Percentiles rank a stretch among this genome's conserved stretches.
phyloP scores from a whole-genome alignment of 2,329 filamentous ascomycete species.

The Nemania diffusa region DNA sequence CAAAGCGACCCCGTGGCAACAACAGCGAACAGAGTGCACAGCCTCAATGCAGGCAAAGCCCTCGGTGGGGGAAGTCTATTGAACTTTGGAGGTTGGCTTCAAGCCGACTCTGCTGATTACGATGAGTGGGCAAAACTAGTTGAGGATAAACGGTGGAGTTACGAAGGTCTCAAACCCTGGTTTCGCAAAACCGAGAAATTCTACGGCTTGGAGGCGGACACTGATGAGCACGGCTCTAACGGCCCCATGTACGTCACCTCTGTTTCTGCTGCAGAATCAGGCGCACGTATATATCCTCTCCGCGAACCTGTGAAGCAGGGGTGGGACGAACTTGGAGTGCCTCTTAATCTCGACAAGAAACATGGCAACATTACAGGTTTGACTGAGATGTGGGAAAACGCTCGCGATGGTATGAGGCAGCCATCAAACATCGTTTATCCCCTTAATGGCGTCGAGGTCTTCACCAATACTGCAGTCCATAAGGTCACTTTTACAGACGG shows the following conservation, averaged over 20 bases:
- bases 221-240: constrained; percentile 43
- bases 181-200: constrained; percentile 53
- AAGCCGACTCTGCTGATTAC: constrained; percentile 44
- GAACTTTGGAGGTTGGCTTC: constrained; percentile 45
- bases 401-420: constrained; percentile 36
- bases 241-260: constrained; percentile 45
- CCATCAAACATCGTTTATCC: constrained; percentile 39
- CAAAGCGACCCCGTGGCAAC: constrained; percentile 38
- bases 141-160: constrained; percentile 53
- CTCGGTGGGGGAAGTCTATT: constrained; percentile 45
- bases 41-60: constrained; percentile 39
- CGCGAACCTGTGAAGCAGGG: constrained; percentile 44
- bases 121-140: constrained; percentile 41
- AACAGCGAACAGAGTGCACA: constrained; percentile 37
- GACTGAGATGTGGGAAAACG: constrained; percentile 46
- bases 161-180: constrained; percentile 58
- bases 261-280: constrained; percentile 37
- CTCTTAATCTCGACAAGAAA: constrained; percentile 44
- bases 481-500: constrained; percentile 32
- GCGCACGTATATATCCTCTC: constrained; percentile 50
- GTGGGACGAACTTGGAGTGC: constrained; percentile 49
- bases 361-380: constrained; percentile 49
- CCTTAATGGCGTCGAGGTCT: constrained; percentile 36
- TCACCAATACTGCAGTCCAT: constrained; percentile 36
- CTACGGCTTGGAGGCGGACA: constrained; percentile 46